Base-by-base conservation (phyloP, 192 early-diverging fungal species). In the Chytriomyces confervae region DNA sequence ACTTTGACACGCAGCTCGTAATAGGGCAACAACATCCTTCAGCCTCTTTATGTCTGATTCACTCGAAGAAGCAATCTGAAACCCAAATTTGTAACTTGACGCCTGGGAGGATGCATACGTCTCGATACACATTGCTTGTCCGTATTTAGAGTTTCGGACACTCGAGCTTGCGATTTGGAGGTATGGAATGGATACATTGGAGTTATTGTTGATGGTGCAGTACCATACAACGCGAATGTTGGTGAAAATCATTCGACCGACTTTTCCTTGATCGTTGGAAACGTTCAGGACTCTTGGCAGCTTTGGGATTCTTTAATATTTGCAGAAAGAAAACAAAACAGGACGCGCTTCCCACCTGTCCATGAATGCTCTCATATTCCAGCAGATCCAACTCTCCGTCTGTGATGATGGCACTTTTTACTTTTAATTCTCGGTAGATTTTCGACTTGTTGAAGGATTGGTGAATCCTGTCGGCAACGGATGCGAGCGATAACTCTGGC, bases 341-440 rank as follows among this genome's bases (percentile, higher is more conserved):
- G 3, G 43, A n/a, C 13, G 24, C 24, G 24, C 24, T 27, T 6
- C 10, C 3, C 27, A 74, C 72, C 72, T 74, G 60, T 23, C 29
- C 57, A 62, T 46, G n/a, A 7, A 74, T 27, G n/a, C 11, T 63
- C 61, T 74, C 72, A 62, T 45, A 74, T 45, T 74, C 72, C 6
- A 74, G 29, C 11, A 74, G 45, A 10, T 74, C 72, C 11, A 74
- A 44, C 43, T 62, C 72, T 10, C 20, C 36, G 10, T 48, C 50
- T 8, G 62, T 18, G 9, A 74, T 18, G 27, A 63, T 61, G 13
- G 57, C 53, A 3, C 72, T 45, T 45, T 63, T 74, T 18, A 74
- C 72, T 62, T 27, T 10, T 61, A 74, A 62, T 47, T 74, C 72
- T 7, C 72, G 53, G 27, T 74, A 74, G 43, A 74, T 74, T 11